These are phyloP conservation scores for Arthrinium phaeospermum DNA, from an alignment of 2,329 filamentous ascomycete species.

Conservation along the genomic window DNA sequence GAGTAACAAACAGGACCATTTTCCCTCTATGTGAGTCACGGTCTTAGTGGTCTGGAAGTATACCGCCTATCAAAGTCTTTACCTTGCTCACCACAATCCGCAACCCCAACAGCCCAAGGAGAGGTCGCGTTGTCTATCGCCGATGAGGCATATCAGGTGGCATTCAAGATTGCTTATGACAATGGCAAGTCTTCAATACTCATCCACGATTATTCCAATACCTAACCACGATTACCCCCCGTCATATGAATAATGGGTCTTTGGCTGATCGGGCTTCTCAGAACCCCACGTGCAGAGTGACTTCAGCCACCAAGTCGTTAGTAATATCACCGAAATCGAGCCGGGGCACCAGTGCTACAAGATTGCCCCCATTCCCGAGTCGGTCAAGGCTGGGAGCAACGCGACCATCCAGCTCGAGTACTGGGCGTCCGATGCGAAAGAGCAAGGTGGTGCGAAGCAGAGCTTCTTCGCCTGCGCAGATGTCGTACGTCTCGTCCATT, in stretches of 20 bases:
- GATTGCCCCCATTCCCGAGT: slow-evolving; percentile 34
- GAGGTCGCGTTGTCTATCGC: slow-evolving; percentile 56
- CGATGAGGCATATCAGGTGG: slow-evolving; percentile 57
- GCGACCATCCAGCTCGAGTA: slow-evolving; percentile 46
- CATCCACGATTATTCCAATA: too few relatives aligned
- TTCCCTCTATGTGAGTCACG: slow-evolving; percentile 54
- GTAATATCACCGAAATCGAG: slow-evolving; percentile 37
- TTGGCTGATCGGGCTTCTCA: slow-evolving; percentile 23
- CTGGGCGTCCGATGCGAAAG: slow-evolving; percentile 38
- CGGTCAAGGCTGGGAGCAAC: slow-evolving; percentile 37
- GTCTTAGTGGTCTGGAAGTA: background rate
- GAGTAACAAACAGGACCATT: slow-evolving; percentile 51
- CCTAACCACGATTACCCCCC: background rate
- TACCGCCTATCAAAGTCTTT: background rate
- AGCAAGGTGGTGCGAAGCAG: slow-evolving; percentile 40
- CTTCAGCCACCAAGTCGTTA: slow-evolving; percentile 40
- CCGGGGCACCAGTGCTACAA: slow-evolving; percentile 47
- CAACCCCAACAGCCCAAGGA: slow-evolving; percentile 48
- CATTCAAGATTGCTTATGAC: slow-evolving; percentile 53
- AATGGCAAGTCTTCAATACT: slow-evolving; percentile 42
- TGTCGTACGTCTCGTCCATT: slow-evolving; percentile 36
- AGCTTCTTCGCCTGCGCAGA: slow-evolving; percentile 47
- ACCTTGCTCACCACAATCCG: background rate
- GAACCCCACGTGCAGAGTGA: slow-evolving; percentile 40
- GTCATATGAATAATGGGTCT: background rate